A percentile compares a stretch with the other conserved stretches of the same genome.
Evolutionary conservation across 2,329 filamentous ascomycete genomes (phyloP).

Genomic region (Ophiocordyceps australis): DNA sequence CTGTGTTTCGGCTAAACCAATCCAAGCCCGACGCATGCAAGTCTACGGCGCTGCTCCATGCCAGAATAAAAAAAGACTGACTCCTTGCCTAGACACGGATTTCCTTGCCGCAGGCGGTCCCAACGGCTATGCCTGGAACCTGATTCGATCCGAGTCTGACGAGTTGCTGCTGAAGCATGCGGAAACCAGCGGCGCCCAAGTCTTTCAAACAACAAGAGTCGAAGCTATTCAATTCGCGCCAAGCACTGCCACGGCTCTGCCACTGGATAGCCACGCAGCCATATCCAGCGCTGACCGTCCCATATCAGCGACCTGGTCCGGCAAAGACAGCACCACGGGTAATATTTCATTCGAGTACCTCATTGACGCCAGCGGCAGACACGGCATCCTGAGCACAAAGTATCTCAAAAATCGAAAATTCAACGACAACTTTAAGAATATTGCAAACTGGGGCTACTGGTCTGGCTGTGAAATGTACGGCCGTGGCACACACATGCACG

Average conservation of each 20-base stretch:
- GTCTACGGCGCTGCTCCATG: slow-evolving; percentile 2
- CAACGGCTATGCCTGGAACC: slow-evolving; percentile 22
- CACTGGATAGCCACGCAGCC: not conserved
- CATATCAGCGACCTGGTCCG: slow-evolving; percentile 15
- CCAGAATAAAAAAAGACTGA: not conserved
- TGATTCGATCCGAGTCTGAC: slow-evolving; percentile 25
- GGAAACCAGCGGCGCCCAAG: slow-evolving; percentile 16
- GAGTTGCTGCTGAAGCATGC: slow-evolving; percentile 24
- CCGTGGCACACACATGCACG: slow-evolving; percentile 14
- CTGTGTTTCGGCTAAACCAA: slow-evolving; percentile 18
- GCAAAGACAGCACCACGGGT: slow-evolving; percentile 16
- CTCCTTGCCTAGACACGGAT: slow-evolving; percentile 17
- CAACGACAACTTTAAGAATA: slow-evolving; percentile 28
- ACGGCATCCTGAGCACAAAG: slow-evolving; percentile 24
- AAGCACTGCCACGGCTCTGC: not conserved
- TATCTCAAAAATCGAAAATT: slow-evolving; percentile 27
- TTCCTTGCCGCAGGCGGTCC: slow-evolving; percentile 20
- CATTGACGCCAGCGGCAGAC: slow-evolving; percentile 27
- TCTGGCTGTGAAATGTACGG: slow-evolving; percentile 14
- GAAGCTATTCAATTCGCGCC: slow-evolving; percentile 11
- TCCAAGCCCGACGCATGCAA: slow-evolving; percentile 13
- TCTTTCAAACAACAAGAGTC: slow-evolving; percentile 20
- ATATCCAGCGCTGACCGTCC: slow-evolving; percentile 10
- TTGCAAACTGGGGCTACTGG: slow-evolving; percentile 31
- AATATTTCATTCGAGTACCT: slow-evolving; percentile 25